phyloP scores from a whole-genome alignment of 164 flowering plant species.

The Vitis vinifera region DNA sequence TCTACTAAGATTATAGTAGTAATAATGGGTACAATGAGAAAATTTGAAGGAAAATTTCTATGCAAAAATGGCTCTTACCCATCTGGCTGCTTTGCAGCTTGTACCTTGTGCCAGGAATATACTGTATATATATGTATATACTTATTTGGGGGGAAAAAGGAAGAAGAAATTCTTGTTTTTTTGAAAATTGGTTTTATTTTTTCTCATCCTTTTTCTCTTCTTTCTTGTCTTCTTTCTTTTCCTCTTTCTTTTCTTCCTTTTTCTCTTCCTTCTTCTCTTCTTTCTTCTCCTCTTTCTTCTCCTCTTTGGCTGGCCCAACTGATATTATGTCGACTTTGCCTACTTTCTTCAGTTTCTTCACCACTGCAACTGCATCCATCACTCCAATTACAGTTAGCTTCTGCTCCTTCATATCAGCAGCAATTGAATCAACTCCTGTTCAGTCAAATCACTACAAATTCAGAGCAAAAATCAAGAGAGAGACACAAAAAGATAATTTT shows the following conservation, averaged over 20 bases:
- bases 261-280: slow-evolving; percentile 46
- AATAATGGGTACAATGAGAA: too few relatives aligned
- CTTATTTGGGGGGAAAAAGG: not conserved
- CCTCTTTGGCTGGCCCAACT: slow-evolving; percentile 96
- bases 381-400: slow-evolving; percentile 74
- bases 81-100: too few relatives aligned
- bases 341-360: slow-evolving; percentile 75
- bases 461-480: not conserved
- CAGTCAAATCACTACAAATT: not conserved
- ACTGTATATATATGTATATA: not conserved
- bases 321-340: slow-evolving; percentile 75
- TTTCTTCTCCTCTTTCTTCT: slow-evolving; percentile 80
- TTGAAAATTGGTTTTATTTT: slow-evolving; percentile 12
- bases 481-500: too few relatives aligned
- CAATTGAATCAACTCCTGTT: slow-evolving; percentile 91
- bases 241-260: slow-evolving; percentile 45
- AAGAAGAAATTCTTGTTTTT: not conserved
- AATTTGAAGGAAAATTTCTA: too few relatives aligned
- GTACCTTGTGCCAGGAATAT: too few relatives aligned
- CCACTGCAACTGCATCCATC: slow-evolving; percentile 80
- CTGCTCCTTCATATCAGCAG: slow-evolving; percentile 82
- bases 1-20: too few relatives aligned
- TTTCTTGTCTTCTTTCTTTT: slow-evolving; percentile 27
- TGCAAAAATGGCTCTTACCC: too few relatives aligned
- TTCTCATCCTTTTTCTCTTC: slow-evolving; percentile 10